Evolutionary conservation across 176 grass and related monocot species (phyloP).

Genomic region (Triticum monococcum): DNA sequence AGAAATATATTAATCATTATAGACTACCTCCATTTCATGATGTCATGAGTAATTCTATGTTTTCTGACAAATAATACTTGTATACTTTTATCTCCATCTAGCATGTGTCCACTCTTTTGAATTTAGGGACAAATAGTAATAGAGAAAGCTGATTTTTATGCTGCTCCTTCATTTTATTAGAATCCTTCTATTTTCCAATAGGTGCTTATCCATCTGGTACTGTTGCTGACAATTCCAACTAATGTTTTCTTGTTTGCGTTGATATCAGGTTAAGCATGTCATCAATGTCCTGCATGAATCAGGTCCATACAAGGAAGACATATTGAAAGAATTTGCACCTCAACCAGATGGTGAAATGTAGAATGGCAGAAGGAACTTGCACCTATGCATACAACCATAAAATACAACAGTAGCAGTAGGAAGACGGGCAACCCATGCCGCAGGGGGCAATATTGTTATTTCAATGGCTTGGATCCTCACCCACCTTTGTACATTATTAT

Average conservation of each 20-base stretch:
- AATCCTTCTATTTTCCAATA: background rate
- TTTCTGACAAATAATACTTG: background rate
- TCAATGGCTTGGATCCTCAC: background rate
- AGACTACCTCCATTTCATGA: background rate
- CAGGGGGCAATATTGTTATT: conserved; percentile 1
- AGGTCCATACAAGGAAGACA: conserved; percentile 90
- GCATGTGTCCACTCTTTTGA: background rate
- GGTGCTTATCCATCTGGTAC: background rate
- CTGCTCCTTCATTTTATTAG: background rate
- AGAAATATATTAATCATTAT: background rate
- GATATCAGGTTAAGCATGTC: conserved; percentile 72
- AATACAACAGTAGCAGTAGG: conserved; percentile 12
- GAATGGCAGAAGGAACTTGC: background rate
- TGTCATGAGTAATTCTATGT: background rate
- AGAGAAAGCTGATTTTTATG: background rate
- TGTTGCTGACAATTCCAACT: background rate
- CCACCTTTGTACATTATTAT: conserved; percentile 30
- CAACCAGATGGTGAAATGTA: conserved; percentile 8
- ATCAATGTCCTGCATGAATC: conserved; percentile 69
- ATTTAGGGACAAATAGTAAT: background rate
- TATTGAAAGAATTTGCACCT: conserved; percentile 50
- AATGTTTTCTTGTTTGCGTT: conserved; percentile 2
- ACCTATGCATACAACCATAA: background rate
- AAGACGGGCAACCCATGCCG: background rate
- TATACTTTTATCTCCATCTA: background rate